Evolutionary conservation across 2,329 filamentous ascomycete genomes (phyloP).

Genomic region (Colletotrichum sp.): DNA sequence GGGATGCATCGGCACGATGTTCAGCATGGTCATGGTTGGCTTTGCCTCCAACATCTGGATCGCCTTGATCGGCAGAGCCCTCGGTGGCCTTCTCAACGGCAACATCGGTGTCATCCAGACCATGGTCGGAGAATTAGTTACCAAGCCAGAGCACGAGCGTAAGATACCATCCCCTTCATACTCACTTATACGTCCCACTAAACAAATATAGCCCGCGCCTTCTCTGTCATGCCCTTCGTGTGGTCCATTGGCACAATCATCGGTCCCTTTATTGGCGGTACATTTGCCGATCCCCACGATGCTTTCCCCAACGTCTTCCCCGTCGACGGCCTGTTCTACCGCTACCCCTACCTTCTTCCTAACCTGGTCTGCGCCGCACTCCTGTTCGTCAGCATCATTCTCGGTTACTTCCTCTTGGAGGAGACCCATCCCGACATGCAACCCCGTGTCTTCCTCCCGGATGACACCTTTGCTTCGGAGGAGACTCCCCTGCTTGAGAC

Average conservation of each 20-base stretch:
- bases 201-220: slow-evolving; percentile 70
- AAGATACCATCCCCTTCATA: slow-evolving; percentile 35
- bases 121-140: slow-evolving; percentile 89
- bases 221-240: slow-evolving; percentile 92
- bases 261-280: slow-evolving; percentile 86
- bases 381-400: slow-evolving; percentile 77
- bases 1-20: slow-evolving; percentile 81
- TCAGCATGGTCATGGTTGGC: slow-evolving; percentile 83
- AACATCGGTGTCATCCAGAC: slow-evolving; percentile 92
- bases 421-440: slow-evolving; percentile 76
- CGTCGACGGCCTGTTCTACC: slow-evolving; percentile 71
- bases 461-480: slow-evolving; percentile 57
- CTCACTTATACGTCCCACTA: slow-evolving; percentile 14
- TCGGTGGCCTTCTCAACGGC: slow-evolving; percentile 86
- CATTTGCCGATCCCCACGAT: slow-evolving; percentile 78
- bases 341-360: slow-evolving; percentile 86
- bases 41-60: slow-evolving; percentile 85
- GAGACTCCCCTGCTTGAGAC: slow-evolving; percentile 79
- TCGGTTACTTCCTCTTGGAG: slow-evolving; percentile 81
- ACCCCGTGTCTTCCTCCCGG: slow-evolving; percentile 38
- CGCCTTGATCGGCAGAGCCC: slow-evolving; percentile 74
- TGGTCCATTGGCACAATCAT: slow-evolving; percentile 92
- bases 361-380: slow-evolving; percentile 84
- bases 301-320: slow-evolving; percentile 78
- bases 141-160: slow-evolving; percentile 85